Evolutionary conservation across 1,284 basidiomycete species (phyloP), one percentile per base, ranked within the genome.

Genomic region (Ceratobasidium sp.): DNA sequence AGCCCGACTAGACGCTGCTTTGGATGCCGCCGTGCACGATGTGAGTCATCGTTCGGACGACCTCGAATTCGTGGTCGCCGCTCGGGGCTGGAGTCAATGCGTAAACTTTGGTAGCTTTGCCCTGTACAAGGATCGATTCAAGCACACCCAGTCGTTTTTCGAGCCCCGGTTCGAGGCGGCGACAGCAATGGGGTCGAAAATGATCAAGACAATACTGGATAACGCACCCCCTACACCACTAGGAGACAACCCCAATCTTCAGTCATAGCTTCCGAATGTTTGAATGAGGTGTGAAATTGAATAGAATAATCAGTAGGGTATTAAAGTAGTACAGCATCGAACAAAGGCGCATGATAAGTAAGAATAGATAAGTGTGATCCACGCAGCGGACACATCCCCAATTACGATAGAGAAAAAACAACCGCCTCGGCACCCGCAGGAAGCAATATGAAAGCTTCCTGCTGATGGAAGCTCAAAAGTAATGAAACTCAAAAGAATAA

Each of bases 1-100:
- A 16, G 78, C 83, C 1, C 85, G 92, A 13, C 83, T 97, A 32
- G 85, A 90, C 74, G 82, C 84, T 2, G 92, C 95, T 0, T 86
- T 98, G 64, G 82, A 90, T 74, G 93, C 95, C 0, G 94, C 93
- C 0, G 81, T 96, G 28, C 83, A 88, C 73, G 92, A 97, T 77
- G 87, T 87, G n/a, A 89, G 90, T 78, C 95, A 98, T 80, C 86
- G 96, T 5, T 87, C 91, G 0, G 88, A 99, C 78, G 98, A 99
- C 81, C 85, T 96, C 59, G 97, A 98, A 82, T 99, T 98, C 79
- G 91, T 96, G 49, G 85, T 98, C 30, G 97, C 95, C 0, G 95
- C 96, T 0, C 85, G 96, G n/a, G 96, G 96, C 1, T 99, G 98
- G 97, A 93, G 92, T 78, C 94, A 98, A 82, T 95, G 93, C 79